Evolutionary conservation across 176 grass and related monocot genomes (phyloP).

Genomic region (Coix lacrymajobi): DNA sequence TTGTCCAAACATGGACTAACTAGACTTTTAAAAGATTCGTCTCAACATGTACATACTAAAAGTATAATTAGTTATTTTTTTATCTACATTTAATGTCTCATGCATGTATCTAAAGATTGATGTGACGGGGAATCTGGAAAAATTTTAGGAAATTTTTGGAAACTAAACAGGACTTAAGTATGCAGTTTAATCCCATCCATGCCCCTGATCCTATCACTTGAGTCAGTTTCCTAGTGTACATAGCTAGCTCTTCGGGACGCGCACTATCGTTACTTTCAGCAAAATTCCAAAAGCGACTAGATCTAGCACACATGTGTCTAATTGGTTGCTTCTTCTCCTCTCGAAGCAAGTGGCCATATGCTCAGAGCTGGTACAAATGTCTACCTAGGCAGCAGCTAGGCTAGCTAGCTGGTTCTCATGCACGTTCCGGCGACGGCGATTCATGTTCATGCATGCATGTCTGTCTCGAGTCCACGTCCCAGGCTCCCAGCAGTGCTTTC

Average conservation of each 20-base stretch:
- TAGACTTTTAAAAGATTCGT: no score
- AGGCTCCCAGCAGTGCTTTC: no score
- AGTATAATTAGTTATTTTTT: no score
- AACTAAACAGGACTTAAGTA: no score
- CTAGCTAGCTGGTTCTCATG: neutral
- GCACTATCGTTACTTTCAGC: neutral
- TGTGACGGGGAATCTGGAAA: no score
- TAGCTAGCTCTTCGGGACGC: neutral
- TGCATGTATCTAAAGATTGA: no score
- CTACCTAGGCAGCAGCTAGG: neutral
- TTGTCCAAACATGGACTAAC: no score
- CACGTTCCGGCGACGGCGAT: neutral
- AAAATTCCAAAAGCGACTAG: slow-evolving; percentile 16
- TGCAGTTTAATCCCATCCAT: neutral
- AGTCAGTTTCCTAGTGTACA: neutral
- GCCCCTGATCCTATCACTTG: neutral
- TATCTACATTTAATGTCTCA: no score
- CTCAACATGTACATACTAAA: no score
- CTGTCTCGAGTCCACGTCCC: neutral
- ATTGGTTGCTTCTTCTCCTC: neutral
- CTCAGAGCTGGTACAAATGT: slow-evolving; percentile 29
- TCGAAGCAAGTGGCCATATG: neutral
- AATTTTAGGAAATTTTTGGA: no score
- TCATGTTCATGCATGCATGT: neutral
- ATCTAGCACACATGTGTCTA: neutral